Evolutionary conservation across 495 filamentous ascomycete species (phyloP), one percentile per base, ranked within the genome.

Genomic region (Aspergillus mulundensis): DNA sequence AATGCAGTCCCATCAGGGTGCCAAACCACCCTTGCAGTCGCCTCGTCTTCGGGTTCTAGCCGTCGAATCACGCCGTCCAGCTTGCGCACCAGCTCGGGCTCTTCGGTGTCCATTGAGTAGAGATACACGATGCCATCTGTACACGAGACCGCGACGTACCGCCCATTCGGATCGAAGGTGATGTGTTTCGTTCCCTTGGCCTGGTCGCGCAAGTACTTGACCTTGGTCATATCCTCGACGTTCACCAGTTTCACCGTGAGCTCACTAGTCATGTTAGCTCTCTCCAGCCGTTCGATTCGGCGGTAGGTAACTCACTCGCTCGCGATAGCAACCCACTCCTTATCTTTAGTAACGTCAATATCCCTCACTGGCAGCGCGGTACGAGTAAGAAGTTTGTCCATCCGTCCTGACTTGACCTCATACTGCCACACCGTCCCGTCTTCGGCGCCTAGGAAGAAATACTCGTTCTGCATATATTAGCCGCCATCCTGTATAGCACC

Each of bases 1-100:
- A 98, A 96, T 5, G 91, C 90, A 41, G 89, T 83, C 6, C 95
- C 93, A 64, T 97, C 95, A 0, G 95, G 95, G 73, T 97, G 93
- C 94, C 94, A 98, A 1, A 85, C 81, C 21, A 86, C 83, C 65
- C 82, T 82, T 10, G 90, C 85, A 59, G 85, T 93, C 3, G 82
- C 78, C 56, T 96, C 90, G 8, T 84, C 82, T 42, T 93, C 90
- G 1, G 83, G 81, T 50, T 97, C 91, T 0, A 94, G 69, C 41
- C 79, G 79, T 53, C 83, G 84, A 59, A 97, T 91, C 45, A 96
- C 72, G 0, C 90, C 93, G 61, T 97, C 93, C 18, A 97, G 76
- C 64, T 87, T 94, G 52, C 80, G 84, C 15, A 92, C 70, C 24
- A 97, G 74, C 66, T 89, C 81, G 1, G 93, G 93, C 61, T 90